Evolutionary conservation across 805 yeast genomes (phyloP), one percentile per base, ranked within the genome.

Genomic region (Sugiyamaella qingdaonensis): DNA sequence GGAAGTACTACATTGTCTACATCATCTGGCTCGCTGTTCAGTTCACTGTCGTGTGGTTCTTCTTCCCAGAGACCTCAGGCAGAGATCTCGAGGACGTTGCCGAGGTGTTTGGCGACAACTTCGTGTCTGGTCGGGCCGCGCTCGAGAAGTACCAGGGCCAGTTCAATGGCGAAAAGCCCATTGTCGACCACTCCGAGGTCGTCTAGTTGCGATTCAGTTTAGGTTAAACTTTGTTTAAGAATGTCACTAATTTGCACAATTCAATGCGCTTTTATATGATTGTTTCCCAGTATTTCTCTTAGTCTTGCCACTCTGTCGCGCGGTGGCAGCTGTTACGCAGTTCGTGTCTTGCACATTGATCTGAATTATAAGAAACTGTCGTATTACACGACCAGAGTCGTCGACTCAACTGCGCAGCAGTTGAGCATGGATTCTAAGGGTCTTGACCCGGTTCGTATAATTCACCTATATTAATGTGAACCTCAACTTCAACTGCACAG

Each of bases 1-100:
- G 76, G 75, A 73, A 71, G 58, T 75, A 75, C 67, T 75, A 75
- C 58, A 71, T 75, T 54, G 75, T 75, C 2, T 63, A 54, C 46
- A 27, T 42, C 31, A 42, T 42, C 35, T 46, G 52, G 49, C 43
- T 55, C 16, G 45, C 49, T 64, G 65, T 67, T 21, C 69, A 71
- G 50, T 58, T 69, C 43, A 54, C 62, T 10, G 52, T 68, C 21
- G 69, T 67, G 19, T 66, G 64, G 58, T 63, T 72, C 58, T 62
- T 64, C 56, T 75, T 64, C 66, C 74, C 73, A 11, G 78, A 75
- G 61, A 75, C 79, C 16, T 58, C 69, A 10, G 77, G 77, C 21
- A 65, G 67, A 56, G 67, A 75, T 9, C 69, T 75, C 64, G 78
- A 75, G 57, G 77, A 74, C 54, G 73, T 73, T 37, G 75, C 74